phyloP scores from a whole-genome alignment of 2,329 filamentous ascomycete species.

The Diaporthe nobilis region DNA sequence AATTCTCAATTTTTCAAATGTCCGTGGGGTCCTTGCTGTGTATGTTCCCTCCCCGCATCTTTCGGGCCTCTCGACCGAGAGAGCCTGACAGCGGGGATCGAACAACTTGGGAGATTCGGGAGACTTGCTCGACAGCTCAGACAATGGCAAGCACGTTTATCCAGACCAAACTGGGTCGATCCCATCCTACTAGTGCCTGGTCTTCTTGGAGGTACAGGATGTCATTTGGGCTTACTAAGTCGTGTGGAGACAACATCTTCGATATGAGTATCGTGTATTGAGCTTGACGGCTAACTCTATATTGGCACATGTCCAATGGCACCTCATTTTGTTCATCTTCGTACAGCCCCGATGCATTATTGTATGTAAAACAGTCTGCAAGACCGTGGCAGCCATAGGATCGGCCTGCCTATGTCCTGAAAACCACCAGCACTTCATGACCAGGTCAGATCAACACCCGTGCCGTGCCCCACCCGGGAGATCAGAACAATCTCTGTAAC shows the following conservation, averaged over 20 bases:
- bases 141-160: not conserved
- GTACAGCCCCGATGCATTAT: not conserved
- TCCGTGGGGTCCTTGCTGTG: not conserved
- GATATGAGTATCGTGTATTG: not conserved
- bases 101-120: not conserved
- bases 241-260: not conserved
- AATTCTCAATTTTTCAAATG: not conserved
- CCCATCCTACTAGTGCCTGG: not conserved
- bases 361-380: not conserved
- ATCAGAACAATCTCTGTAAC: not conserved
- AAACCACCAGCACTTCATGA: not conserved
- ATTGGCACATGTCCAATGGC: not conserved
- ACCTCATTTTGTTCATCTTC: not conserved
- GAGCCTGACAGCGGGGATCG: no score
- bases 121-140: no score
- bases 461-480: not conserved
- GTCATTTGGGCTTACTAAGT: not conserved
- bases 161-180: not conserved
- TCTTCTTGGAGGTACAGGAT: not conserved
- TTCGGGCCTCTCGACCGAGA: not conserved
- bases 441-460: not conserved
- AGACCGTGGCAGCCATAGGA: not conserved
- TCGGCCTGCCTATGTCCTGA: not conserved
- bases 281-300: conserved; percentile 6
- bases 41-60: not conserved